Conservation (phyloP, 805 yeast genomes). For the Tetrapisispora pingtungensis region DNA sequence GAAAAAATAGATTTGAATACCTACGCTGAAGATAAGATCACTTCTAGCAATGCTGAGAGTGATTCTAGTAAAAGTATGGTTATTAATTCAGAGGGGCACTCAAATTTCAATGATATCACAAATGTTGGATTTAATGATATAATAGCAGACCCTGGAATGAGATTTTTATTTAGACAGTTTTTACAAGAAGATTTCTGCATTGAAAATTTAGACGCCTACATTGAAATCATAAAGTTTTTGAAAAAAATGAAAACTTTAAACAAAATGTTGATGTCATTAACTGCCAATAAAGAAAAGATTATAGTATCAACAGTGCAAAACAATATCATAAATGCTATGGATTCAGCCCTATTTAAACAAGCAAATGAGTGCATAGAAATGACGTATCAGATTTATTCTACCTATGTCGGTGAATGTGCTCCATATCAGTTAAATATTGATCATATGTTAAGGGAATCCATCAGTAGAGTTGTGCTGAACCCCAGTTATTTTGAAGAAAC, state of each 20-base stretch:
- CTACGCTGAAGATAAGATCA: slow-evolving; percentile 1
- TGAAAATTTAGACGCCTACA: slow-evolving; percentile 68
- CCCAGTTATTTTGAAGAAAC: slow-evolving; percentile 11
- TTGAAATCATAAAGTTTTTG: slow-evolving; percentile 45
- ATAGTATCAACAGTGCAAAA: slow-evolving; percentile 10
- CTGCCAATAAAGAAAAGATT: slow-evolving; percentile 6
- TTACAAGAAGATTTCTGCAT: slow-evolving; percentile 54
- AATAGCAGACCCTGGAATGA: slow-evolving; percentile 65
- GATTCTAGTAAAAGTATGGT: slow-evolving; percentile 4
- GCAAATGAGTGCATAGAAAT: slow-evolving; percentile 48
- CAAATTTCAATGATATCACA: background rate
- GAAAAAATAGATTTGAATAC: background rate
- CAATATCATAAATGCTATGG: slow-evolving; percentile 26
- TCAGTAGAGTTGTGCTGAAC: slow-evolving; percentile 33
- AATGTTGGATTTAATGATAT: background rate
- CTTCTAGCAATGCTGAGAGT: slow-evolving; percentile 5
- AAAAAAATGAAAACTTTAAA: slow-evolving; percentile 36
- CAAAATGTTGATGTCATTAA: slow-evolving; percentile 24
- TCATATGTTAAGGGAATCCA: slow-evolving; percentile 37
- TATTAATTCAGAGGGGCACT: background rate
- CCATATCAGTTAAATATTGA: slow-evolving; percentile 65
- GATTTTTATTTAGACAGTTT: slow-evolving; percentile 57
- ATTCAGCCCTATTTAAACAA: slow-evolving; percentile 34
- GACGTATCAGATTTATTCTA: slow-evolving; percentile 55
- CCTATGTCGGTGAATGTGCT: slow-evolving; percentile 56